phyloP scores from a whole-genome alignment of 1,139 yeast genomes.

The Hansenula sp. region DNA sequence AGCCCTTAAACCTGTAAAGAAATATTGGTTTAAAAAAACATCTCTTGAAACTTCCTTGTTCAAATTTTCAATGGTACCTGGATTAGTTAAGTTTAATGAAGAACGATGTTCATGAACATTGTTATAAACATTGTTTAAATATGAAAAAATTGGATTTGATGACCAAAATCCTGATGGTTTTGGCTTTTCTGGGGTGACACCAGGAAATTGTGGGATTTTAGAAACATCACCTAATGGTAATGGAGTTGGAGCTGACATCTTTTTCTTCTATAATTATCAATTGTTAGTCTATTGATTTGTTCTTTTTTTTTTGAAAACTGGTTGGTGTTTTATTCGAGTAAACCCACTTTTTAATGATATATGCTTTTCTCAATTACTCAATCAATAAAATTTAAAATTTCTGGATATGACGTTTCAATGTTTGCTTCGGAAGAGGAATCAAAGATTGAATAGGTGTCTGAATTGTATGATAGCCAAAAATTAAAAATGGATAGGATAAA shows the following conservation, averaged over 20 bases:
- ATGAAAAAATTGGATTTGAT: constrained; percentile 80
- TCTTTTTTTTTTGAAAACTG: neutral
- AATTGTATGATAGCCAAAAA: no score
- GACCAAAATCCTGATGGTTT: constrained; percentile 65
- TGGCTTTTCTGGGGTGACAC: constrained; percentile 42
- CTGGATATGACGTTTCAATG: no score
- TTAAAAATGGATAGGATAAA: no score
- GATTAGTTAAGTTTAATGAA: constrained; percentile 79
- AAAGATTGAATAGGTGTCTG: no score
- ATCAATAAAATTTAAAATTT: no score
- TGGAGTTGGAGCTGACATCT: constrained; percentile 27
- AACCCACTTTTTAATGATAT: neutral
- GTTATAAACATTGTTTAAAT: constrained; percentile 72
- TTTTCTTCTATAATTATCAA: neutral
- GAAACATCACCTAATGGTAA: constrained; percentile 49
- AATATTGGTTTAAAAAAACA: constrained; percentile 84
- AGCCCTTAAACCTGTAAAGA: constrained; percentile 95
- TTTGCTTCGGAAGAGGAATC: no score
- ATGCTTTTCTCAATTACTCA: neutral
- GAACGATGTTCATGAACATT: constrained; percentile 75
- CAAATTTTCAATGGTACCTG: constrained; percentile 93
- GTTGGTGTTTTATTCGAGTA: neutral
- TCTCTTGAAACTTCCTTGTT: constrained; percentile 92
- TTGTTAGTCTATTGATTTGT: constrained; percentile 4
- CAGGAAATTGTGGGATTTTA: constrained; percentile 55